Evolutionary conservation across 1,284 basidiomycete genomes (phyloP).

Genomic region (Fomitopsis schrenkii): DNA sequence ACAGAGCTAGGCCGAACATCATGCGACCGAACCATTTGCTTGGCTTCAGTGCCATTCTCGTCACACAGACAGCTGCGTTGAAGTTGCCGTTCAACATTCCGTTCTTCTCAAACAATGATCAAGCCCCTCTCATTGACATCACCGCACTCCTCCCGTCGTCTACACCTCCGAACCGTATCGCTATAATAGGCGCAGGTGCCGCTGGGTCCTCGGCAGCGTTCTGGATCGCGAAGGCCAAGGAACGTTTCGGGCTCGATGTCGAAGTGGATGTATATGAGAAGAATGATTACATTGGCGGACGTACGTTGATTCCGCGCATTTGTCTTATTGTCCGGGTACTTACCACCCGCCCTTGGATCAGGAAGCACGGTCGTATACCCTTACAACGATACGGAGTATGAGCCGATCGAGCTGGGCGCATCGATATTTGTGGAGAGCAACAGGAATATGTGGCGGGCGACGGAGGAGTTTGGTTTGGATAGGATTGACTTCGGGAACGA

Average conservation of each 20-base stretch:
- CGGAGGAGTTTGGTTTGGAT: constrained; percentile 75
- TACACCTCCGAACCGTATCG: constrained; percentile 38
- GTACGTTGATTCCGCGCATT: constrained; percentile 40
- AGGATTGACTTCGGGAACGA: constrained; percentile 47
- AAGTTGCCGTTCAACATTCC: constrained; percentile 17
- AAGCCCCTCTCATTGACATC: constrained; percentile 6
- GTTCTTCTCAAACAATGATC: constrained; percentile 14
- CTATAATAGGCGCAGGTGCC: constrained; percentile 87
- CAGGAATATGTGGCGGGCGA: constrained; percentile 79
- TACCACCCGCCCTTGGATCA: constrained; percentile 23
- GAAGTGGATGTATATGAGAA: constrained; percentile 84
- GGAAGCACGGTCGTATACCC: constrained; percentile 79
- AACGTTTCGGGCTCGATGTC: constrained; percentile 60
- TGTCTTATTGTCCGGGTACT: background rate
- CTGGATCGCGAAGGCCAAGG: constrained; percentile 76
- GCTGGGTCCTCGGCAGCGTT: constrained; percentile 84
- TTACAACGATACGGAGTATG: constrained; percentile 58
- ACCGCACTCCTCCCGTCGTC: background rate
- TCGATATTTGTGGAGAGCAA: constrained; percentile 86
- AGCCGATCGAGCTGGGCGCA: constrained; percentile 80
- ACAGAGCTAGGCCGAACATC: too few species aligned
- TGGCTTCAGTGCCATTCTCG: background rate
- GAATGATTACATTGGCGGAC: constrained; percentile 73
- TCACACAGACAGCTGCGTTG: background rate
- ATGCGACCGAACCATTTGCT: background rate